Conservation (phyloP, 176 grass and related monocot species). For the Secale cereale region DNA sequence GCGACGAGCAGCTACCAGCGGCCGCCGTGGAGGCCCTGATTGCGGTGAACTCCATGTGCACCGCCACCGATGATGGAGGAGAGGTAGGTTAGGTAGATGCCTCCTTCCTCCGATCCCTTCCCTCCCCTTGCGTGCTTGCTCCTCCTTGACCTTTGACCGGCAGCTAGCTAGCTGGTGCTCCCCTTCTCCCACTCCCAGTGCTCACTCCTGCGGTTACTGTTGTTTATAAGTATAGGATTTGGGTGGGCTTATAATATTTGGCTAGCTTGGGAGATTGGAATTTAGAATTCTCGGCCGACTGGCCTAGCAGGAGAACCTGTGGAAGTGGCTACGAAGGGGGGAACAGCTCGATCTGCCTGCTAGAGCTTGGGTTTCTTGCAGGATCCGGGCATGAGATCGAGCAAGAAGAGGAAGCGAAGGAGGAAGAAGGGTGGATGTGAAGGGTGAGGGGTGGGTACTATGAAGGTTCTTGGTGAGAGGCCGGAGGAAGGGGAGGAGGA, state of each 20-base stretch:
- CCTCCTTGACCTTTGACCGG: conserved; percentile 35
- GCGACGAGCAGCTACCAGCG: background rate
- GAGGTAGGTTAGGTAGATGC: conserved; percentile 12
- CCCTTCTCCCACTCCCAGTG: background rate
- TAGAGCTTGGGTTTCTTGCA: background rate
- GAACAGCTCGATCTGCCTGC: background rate
- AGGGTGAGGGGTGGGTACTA: background rate
- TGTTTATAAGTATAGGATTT: conserved; percentile 31
- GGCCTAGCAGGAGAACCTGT: background rate
- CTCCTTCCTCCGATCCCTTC: background rate
- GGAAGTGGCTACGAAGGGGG: background rate
- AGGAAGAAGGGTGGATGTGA: background rate
- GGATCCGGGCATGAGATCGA: background rate
- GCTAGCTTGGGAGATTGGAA: background rate
- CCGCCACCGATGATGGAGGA: background rate
- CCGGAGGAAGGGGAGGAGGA: background rate
- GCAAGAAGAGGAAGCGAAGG: background rate
- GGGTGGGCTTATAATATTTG: conserved; percentile 25
- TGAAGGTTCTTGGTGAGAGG: conserved; percentile 44
- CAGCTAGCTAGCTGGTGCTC: background rate
- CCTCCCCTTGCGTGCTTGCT: background rate
- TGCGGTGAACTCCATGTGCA: conserved; percentile 38
- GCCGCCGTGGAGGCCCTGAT: conserved; percentile 15
- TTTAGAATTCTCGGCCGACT: background rate
- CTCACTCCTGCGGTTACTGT: conserved; percentile 1